These are phyloP conservation scores for Colletotrichum spinosum DNA, from an alignment of 2,329 filamentous ascomycete genomes.

Conservation along the genomic window DNA sequence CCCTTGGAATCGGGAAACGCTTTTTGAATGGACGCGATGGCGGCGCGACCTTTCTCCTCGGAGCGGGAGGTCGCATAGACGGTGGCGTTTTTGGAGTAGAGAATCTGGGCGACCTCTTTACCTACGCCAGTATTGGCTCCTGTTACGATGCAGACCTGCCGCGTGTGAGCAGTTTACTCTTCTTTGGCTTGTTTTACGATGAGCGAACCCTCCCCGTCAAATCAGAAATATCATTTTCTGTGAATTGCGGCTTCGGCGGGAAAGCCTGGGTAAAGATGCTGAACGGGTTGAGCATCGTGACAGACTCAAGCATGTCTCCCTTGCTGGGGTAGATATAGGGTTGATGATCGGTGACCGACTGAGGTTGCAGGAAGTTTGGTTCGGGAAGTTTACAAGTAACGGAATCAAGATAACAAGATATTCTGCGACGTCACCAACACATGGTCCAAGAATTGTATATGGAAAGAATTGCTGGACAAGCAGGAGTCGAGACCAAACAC, in stretches of 20 bases:
- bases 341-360: neutral
- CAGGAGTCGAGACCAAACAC: neutral
- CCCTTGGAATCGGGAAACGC: constrained; percentile 51
- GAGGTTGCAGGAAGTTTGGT: neutral
- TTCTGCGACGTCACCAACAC: constrained; percentile 13
- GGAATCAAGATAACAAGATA: neutral
- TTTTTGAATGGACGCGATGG: constrained; percentile 57
- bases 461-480: constrained; percentile 1
- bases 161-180: constrained; percentile 10
- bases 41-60: constrained; percentile 54
- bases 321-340: neutral
- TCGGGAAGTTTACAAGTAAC: neutral
- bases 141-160: constrained; percentile 63
- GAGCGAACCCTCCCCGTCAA: constrained; percentile 50
- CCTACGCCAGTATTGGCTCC: constrained; percentile 59
- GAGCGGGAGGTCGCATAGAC: constrained; percentile 67
- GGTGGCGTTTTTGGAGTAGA: constrained; percentile 65
- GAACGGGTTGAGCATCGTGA: constrained; percentile 33
- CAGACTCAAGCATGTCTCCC: constrained; percentile 12
- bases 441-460: neutral
- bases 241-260: constrained; percentile 53
- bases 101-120: constrained; percentile 62
- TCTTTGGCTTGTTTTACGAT: neutral
- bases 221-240: constrained; percentile 54
- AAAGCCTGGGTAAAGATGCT: constrained; percentile 41